A percentile compares a stretch with the other conserved stretches of the same genome.
Evolutionary conservation across 2,329 filamentous ascomycete species (phyloP).

Genomic region (Coniella lustricola): DNA sequence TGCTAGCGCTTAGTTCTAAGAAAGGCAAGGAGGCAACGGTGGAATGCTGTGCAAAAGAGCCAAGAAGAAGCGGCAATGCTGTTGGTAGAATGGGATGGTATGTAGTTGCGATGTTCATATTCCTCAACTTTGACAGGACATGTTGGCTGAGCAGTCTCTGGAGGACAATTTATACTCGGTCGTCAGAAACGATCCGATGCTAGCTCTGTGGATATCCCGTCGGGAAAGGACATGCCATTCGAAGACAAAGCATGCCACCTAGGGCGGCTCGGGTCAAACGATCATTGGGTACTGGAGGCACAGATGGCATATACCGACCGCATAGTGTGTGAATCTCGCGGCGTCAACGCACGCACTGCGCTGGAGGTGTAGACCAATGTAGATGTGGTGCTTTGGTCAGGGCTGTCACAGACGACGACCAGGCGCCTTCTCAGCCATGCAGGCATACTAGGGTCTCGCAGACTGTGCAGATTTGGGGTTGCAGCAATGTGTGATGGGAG

Average conservation of each 20-base stretch:
- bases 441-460: background rate
- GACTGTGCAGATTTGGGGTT: constrained; percentile 1
- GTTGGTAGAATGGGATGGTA: constrained; percentile 1
- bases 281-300: constrained; percentile 3
- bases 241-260: background rate
- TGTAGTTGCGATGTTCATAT: too few species aligned
- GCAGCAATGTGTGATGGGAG: background rate
- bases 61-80: background rate
- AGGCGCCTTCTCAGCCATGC: constrained; percentile 9
- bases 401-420: constrained; percentile 7
- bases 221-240: too few species aligned
- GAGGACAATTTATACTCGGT: constrained; percentile 6
- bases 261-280: constrained; percentile 1
- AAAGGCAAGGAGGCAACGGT: background rate
- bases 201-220: too few species aligned
- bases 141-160: background rate
- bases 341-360: background rate
- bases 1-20: background rate
- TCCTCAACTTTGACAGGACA: background rate
- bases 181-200: background rate
- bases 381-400: background rate
- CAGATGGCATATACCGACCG: background rate
- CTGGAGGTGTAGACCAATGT: background rate
- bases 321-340: too few species aligned
- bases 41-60: constrained; percentile 5